phyloP scores from a whole-genome alignment of 352 stramenopile species.

The Phytopythium oedochilum region DNA sequence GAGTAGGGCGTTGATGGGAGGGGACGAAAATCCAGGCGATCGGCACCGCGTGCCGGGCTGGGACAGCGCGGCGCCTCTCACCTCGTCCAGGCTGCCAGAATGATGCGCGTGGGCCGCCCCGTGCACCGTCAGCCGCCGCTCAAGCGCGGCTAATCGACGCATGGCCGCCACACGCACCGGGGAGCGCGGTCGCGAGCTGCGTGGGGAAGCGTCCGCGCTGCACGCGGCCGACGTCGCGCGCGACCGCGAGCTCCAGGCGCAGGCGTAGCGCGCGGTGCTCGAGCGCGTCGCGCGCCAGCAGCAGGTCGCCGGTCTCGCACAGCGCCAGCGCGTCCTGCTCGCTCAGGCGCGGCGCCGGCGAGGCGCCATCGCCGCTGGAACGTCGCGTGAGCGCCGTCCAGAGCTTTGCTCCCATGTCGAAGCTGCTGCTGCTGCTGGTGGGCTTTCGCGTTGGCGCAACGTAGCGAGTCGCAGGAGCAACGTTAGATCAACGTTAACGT shows the following conservation, averaged over 20 bases:
- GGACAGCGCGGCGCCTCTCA: conserved; percentile 5
- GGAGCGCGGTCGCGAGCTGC: conserved; percentile 35
- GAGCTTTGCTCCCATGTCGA: not conserved
- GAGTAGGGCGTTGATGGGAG: not conserved
- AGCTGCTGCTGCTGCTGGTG: not conserved
- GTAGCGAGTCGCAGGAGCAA: not conserved
- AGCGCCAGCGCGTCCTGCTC: conserved; percentile 39
- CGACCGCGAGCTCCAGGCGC: conserved; percentile 32
- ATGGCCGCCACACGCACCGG: conserved; percentile 27
- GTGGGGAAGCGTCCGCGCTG: conserved; percentile 42
- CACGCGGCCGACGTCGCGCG: conserved; percentile 38
- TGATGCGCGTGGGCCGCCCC: too few relatives aligned
- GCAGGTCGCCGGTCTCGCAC: conserved; percentile 49
- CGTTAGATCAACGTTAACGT: not conserved
- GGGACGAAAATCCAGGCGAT: not conserved
- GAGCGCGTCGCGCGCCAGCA: conserved; percentile 45
- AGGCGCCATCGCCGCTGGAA: not conserved
- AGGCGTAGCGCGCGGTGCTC: conserved; percentile 25
- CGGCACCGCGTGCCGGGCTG: not conserved
- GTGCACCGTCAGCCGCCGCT: too few relatives aligned
- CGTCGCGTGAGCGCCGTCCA: not conserved
- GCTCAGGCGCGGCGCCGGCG: conserved; percentile 2
- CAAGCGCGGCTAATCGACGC: not conserved
- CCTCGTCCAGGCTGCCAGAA: conserved; percentile 34
- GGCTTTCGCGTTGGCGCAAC: conserved; percentile 2